Base-by-base conservation (phyloP, 208 protist genomes). In the Acanthamoeba rhysodes region DNA sequence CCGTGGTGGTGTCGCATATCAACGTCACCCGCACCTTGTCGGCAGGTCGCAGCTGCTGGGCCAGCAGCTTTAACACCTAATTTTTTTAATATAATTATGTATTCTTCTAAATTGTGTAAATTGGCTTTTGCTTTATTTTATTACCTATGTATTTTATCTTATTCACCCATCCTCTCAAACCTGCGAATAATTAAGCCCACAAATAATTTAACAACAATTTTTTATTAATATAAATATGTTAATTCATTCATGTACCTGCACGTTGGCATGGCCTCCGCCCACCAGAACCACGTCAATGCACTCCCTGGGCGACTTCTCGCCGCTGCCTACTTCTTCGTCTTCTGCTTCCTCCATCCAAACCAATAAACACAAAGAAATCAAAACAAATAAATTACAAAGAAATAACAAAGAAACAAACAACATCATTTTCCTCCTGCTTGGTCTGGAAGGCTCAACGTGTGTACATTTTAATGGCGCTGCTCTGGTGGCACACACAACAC, bases 271-370 rank as follows among this genome's bases (percentile, higher is more conserved):
- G 10, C 78, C 78, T 12, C 78, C 78, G 2, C 78, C 78, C 8
- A 87, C 18, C 32, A 87, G 27, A 34, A 87, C 41, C 78, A 87
- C 78, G 45, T 87, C 78, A 37, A 74, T 74, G 18, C 45, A 20
- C 29, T 74, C 68, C 4, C 29, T 29, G 29, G 10, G 7, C n/a
- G 10, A 29, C 68, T 72, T 72, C 64, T 72, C 24, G 24, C 20
- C 34, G 12, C 20, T 22, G 9, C 24, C 68, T 74, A 7, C 29
- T 7, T n/a, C 32, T 27, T n/a, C n/a, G n/a, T n/a, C n/a, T n/a
- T n/a, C n/a, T n/a, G 27, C 32, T 34, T 74, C 68, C 68, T 74
- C 68, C 68, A 74, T 74, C 68, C 29, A 41, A 8, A 0, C n/a
- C n/a, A n/a, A n/a, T n/a, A n/a, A n/a, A n/a, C n/a, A n/a, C n/a